Percentiles rank a stretch among this genome's conserved stretches.
These are phyloP conservation scores for Lachnellula subtilissima DNA, from an alignment of 2,329 filamentous ascomycete species.

Conservation along the genomic window DNA sequence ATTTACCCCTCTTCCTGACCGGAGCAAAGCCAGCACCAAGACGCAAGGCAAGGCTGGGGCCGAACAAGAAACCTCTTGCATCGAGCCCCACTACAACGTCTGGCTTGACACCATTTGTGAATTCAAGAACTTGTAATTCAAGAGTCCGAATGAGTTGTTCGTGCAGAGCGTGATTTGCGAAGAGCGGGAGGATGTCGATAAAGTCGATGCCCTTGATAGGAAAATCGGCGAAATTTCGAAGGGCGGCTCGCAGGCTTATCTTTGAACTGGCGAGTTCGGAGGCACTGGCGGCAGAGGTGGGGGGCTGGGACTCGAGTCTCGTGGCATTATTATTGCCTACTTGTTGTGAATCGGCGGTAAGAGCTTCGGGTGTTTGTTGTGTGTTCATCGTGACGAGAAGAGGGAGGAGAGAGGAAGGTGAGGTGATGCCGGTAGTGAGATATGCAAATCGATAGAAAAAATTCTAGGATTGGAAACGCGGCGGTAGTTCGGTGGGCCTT, in stretches of 20 bases:
- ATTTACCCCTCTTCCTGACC: constrained; percentile 91
- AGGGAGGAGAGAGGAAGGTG: constrained; percentile 21
- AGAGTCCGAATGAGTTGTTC: constrained; percentile 75
- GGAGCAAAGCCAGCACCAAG: constrained; percentile 85
- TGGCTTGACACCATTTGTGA: constrained; percentile 58
- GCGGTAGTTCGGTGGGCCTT: constrained; percentile 10
- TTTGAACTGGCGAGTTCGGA: constrained; percentile 44
- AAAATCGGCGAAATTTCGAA: constrained; percentile 89
- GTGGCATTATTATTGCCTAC: constrained; percentile 25
- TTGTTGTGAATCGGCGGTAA: constrained; percentile 4
- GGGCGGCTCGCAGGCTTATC: constrained; percentile 64
- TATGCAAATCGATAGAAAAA: constrained; percentile 21
- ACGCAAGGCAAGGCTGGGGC: constrained; percentile 77
- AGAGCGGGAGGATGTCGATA: constrained; percentile 96
- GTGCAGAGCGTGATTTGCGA: constrained; percentile 72
- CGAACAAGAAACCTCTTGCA: constrained; percentile 92
- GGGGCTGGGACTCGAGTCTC: constrained; percentile 30
- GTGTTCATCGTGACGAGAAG: constrained; percentile 29
- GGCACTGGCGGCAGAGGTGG: constrained; percentile 31
- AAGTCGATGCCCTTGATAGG: constrained; percentile 89
- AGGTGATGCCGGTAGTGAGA: constrained; percentile 20
- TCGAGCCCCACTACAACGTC: constrained; percentile 94
- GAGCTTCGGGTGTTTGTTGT: constrained; percentile 13
- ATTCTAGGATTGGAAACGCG: constrained; percentile 15
- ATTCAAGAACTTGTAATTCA: constrained; percentile 71